These are phyloP conservation scores for Penicillium polonicum DNA, from an alignment of 2,329 filamentous ascomycete genomes.

Conservation along the genomic window DNA sequence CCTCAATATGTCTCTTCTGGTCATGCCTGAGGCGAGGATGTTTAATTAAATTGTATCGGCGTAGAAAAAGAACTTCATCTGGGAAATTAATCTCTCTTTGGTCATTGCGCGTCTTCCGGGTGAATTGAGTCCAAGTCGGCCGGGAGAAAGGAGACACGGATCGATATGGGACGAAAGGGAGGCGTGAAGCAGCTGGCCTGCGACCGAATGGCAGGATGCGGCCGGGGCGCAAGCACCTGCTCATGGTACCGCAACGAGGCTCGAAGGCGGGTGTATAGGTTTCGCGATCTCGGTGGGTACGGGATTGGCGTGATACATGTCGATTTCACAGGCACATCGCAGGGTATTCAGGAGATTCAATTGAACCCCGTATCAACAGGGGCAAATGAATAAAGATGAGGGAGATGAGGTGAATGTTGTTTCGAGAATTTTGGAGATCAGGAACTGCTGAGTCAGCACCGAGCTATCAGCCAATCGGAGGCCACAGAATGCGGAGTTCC, in stretches of 20 bases:
- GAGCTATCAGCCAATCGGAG: constrained; percentile 1
- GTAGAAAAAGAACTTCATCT: constrained; percentile 22
- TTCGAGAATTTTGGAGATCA: constrained; percentile 12
- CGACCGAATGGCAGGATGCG: constrained; percentile 37
- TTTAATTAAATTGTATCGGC: constrained; percentile 17
- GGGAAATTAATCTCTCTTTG: constrained; percentile 12
- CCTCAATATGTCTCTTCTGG: constrained; percentile 25
- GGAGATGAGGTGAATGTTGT: not conserved
- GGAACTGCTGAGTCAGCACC: constrained; percentile 7
- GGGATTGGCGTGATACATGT: constrained; percentile 27
- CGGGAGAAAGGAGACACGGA: constrained; percentile 8
- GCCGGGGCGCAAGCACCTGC: constrained; percentile 39
- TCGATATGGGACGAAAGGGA: constrained; percentile 11
- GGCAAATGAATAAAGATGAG: not conserved
- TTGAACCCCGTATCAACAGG: not conserved
- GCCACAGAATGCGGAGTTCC: constrained; percentile 10
- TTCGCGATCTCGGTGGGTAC: constrained; percentile 31
- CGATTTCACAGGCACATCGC: constrained; percentile 25
- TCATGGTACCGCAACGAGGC: constrained; percentile 42
- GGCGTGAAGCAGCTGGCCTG: constrained; percentile 22
- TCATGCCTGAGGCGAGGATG: constrained; percentile 14
- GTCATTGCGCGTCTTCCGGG: constrained; percentile 1
- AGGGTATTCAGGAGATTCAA: not conserved
- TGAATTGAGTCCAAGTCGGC: constrained; percentile 3
- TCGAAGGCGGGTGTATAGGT: constrained; percentile 27